These are phyloP conservation scores for Mycogone perniciosa DNA, from an alignment of 2,329 filamentous ascomycete genomes.

Conservation along the genomic window DNA sequence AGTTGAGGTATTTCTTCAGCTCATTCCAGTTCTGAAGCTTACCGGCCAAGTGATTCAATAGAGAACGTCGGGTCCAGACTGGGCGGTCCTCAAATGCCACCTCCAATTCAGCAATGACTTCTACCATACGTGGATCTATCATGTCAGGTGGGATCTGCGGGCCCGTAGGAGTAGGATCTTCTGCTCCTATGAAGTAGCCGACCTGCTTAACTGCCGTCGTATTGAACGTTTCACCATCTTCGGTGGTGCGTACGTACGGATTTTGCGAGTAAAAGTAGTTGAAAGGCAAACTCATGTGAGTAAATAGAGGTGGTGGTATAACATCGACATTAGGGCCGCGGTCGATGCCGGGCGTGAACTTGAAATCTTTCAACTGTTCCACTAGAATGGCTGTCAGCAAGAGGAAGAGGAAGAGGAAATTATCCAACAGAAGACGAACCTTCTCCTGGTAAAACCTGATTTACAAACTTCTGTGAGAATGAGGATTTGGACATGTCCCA, in stretches of 20 bases:
- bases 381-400: slow-evolving; percentile 28
- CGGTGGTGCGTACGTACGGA: slow-evolving; percentile 61
- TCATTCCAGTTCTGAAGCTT: slow-evolving; percentile 47
- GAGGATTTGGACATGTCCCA: slow-evolving; percentile 62
- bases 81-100: slow-evolving; percentile 66
- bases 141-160: slow-evolving; percentile 55
- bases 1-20: slow-evolving; percentile 71
- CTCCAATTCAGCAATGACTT: slow-evolving; percentile 58
- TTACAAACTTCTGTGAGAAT: slow-evolving; percentile 64
- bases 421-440: slow-evolving; percentile 39
- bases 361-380: slow-evolving; percentile 53
- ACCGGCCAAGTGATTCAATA: slow-evolving; percentile 63
- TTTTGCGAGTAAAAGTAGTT: slow-evolving; percentile 83
- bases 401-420: neutral
- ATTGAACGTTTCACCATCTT: slow-evolving; percentile 51
- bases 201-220: slow-evolving; percentile 53
- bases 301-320: slow-evolving; percentile 73
- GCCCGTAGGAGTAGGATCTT: slow-evolving; percentile 55
- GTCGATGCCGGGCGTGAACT: slow-evolving; percentile 57
- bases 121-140: slow-evolving; percentile 54
- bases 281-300: slow-evolving; percentile 67
- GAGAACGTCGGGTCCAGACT: slow-evolving; percentile 77
- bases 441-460: slow-evolving; percentile 65
- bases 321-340: slow-evolving; percentile 58
- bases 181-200: slow-evolving; percentile 52